A percentile compares a stretch with the other conserved stretches of the same genome.
Evolutionary conservation across 306 rosid species (phyloP).

Genomic region (Styphnolobium japonicum): DNA sequence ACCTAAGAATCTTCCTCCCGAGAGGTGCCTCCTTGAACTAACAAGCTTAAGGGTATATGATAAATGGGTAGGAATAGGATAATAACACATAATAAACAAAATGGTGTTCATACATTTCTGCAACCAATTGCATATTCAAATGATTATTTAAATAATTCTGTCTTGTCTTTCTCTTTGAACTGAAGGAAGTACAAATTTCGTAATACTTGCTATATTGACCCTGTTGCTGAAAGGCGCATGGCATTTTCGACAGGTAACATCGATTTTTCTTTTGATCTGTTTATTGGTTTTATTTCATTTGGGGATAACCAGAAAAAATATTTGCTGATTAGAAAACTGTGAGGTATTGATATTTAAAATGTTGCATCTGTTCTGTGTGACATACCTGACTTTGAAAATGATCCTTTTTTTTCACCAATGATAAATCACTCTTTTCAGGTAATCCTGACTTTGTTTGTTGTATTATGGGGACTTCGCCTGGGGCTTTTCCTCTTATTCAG

Average conservation of each 20-base stretch:
- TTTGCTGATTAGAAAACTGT: not conserved
- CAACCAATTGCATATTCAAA: not conserved
- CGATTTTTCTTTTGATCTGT: not conserved
- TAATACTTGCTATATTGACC: constrained; percentile 75
- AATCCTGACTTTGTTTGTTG: constrained; percentile 69
- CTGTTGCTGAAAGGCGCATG: constrained; percentile 65
- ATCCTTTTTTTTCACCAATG: not conserved
- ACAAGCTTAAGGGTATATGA: not conserved
- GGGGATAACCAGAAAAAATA: not conserved
- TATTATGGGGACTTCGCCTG: constrained; percentile 89
- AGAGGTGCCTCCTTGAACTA: not conserved
- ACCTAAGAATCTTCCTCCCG: too few species aligned
- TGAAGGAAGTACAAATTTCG: constrained; percentile 89
- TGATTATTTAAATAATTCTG: not conserved
- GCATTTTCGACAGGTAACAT: constrained; percentile 83
- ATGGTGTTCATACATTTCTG: not conserved
- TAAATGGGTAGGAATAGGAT: not conserved
- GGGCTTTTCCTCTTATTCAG: constrained; percentile 71
- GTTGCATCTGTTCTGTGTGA: not conserved
- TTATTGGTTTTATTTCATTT: not conserved
- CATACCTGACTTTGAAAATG: not conserved
- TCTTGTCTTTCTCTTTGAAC: constrained; percentile 18
- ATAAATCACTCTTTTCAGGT: constrained; percentile 47
- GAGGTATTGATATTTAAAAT: not conserved
- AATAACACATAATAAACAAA: not conserved